These are phyloP conservation scores for Beauveria sp. DNA, from an alignment of 2,329 filamentous ascomycete genomes.

Conservation along the genomic window DNA sequence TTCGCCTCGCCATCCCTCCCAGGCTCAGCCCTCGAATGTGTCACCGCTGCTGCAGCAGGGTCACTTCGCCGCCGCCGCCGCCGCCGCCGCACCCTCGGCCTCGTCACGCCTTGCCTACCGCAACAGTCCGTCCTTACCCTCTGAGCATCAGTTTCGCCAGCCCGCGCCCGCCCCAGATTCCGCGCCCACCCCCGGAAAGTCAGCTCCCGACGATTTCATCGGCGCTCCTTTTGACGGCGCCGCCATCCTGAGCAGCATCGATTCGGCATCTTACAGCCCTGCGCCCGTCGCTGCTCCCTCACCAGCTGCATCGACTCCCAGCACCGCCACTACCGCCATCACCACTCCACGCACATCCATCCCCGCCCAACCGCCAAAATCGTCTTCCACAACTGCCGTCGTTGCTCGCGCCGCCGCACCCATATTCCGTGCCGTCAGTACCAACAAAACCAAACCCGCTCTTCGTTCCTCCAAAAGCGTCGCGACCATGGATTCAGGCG, in stretches of 20 bases:
- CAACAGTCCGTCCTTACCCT: slow-evolving; percentile 17
- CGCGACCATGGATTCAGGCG: slow-evolving; percentile 26
- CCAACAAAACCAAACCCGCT: slow-evolving; percentile 37
- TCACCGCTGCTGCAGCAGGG: slow-evolving; percentile 38
- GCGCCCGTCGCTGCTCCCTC: not conserved
- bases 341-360: slow-evolving; percentile 17
- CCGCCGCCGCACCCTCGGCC: not conserved
- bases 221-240: slow-evolving; percentile 59
- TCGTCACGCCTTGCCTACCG: slow-evolving; percentile 2
- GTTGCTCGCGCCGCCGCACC: slow-evolving; percentile 40
- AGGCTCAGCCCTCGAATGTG: slow-evolving; percentile 34
- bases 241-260: slow-evolving; percentile 53
- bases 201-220: slow-evolving; percentile 50
- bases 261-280: slow-evolving; percentile 35
- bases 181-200: slow-evolving; percentile 18
- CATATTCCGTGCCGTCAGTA: slow-evolving; percentile 38
- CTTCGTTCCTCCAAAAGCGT: slow-evolving; percentile 58
- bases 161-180: slow-evolving; percentile 11
- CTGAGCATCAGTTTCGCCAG: slow-evolving; percentile 20
- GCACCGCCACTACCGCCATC: slow-evolving; percentile 15
- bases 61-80: slow-evolving; percentile 34
- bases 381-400: slow-evolving; percentile 19
- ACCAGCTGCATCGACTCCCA: slow-evolving; percentile 23
- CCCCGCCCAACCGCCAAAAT: slow-evolving; percentile 23
- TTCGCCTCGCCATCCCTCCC: slow-evolving; percentile 39